These are phyloP conservation scores for Mycena amicta DNA, from an alignment of 768 basidiomycete species.

Conservation along the genomic window DNA sequence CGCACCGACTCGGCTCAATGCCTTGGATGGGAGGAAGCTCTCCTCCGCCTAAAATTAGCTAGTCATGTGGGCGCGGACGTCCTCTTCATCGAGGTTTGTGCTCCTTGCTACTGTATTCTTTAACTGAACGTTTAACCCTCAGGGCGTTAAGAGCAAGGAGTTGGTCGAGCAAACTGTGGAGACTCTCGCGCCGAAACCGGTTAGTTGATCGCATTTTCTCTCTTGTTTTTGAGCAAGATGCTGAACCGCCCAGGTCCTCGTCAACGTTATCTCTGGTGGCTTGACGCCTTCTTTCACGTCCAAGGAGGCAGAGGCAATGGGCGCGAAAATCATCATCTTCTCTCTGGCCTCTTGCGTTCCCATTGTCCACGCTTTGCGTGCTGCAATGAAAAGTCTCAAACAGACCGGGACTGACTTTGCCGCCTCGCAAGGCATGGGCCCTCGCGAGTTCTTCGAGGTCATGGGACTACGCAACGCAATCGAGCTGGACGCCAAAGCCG, in stretches of 20 bases:
- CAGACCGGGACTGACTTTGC: conserved; percentile 77
- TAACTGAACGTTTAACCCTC: neutral
- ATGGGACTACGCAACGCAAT: conserved; percentile 42
- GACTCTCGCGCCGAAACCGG: conserved; percentile 72
- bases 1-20: conserved; percentile 81
- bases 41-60: conserved; percentile 66
- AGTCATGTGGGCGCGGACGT: conserved; percentile 77
- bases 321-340: conserved; percentile 81
- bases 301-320: conserved; percentile 66
- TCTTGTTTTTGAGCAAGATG: neutral
- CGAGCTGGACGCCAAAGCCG: neutral
- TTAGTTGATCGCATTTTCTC: conserved; percentile 26
- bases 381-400: conserved; percentile 75
- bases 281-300: conserved; percentile 75
- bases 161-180: conserved; percentile 65
- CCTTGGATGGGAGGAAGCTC: conserved; percentile 77
- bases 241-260: conserved; percentile 50
- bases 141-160: conserved; percentile 63
- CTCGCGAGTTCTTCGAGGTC: conserved; percentile 75
- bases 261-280: conserved; percentile 80
- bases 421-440: conserved; percentile 67
- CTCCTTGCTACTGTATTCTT: neutral
- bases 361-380: conserved; percentile 74
- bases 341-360: conserved; percentile 77
- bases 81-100: conserved; percentile 78